Base-by-base conservation (phyloP, 192 early-diverging fungal species). In the Mortierella hygrophila region DNA sequence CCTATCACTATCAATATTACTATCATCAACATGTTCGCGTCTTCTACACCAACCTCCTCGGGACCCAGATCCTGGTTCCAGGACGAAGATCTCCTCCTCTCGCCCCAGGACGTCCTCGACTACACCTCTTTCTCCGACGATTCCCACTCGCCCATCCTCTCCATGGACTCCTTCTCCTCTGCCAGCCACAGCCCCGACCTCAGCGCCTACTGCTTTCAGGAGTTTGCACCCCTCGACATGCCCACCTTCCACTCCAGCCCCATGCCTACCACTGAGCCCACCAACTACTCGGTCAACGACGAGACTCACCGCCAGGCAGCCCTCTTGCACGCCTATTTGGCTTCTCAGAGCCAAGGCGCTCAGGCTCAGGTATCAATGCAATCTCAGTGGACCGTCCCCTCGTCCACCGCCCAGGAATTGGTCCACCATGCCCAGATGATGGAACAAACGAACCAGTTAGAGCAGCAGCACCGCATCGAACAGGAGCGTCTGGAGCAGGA, bases 281-380 rank as follows among this genome's bases (percentile, higher is more conserved):
- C 4, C 29, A 47, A 49, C 44, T 70, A 70, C 42, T 40, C 69
- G 55, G 11, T 37, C 40, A 63, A 38, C 11, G 68, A 55, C 42
- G 84, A 86, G 32, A 78, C 77, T 21, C 68, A 76, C 26, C 84
- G 76, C n/a, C 79, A 86, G 26, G 84, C 84, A 37, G 79, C 75
- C 18, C 60, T 86, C 37, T 42, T 86, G 47, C 84, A 81, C 35
- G 71, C 79, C 40, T 86, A 86, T 26, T 69, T 86, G 18, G 70
- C 83, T 35, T 60, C 44, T 41, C 77, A 85, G 68, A 68, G 10
- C 15, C 83, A 80, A 15, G 41, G 41, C n/a, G 35, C 16, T 40
- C 73, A 60, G 65, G 68, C 26, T 32, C 72, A 68, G 68, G 81
- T 60, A 18, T 75, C 65, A 35, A 78, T 77, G 21, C 77, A 82